Evolutionary conservation across 441 rosid species (phyloP), one percentile per base, ranked within the genome.

Genomic region (Brassica balearica): DNA sequence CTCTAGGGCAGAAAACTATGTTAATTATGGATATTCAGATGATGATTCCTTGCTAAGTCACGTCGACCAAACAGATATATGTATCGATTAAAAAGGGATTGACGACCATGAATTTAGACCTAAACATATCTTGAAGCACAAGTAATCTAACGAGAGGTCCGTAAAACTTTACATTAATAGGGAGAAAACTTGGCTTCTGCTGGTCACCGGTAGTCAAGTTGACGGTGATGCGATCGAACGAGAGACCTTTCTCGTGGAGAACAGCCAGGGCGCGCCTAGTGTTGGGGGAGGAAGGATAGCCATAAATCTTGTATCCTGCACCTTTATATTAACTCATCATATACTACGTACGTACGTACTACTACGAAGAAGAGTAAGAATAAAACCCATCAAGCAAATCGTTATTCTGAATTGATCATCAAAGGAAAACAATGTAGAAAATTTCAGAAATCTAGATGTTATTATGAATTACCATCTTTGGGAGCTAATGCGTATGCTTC

Each of bases 211-310:
- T 7, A 71, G 65, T 80, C 32, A 89, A 84, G 80, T 87, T 81
- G 67, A 92, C 85, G 0, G 82, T 84, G 70, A 88, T 78, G 15
- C 85, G 81, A 78, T 85, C 88, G 59, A 85, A 92, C 34, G 90
- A 91, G 3, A 88, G 81, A 2, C 43, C 77, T 58, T 86, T 88
- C 84, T 92, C 97, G 23, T 82, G 82, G 19, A 92, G 92, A 74
- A 88, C 88, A 2, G 84, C 71, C 68, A 89, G 32, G 15, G 83
- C 95, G 10, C 86, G 87, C 2, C 87, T 43, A 32, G 91, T 87
- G 88, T 84, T 77, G 1, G 89, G 34, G n/a, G 94, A 92, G 83
- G 76, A 69, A 29, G 87, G 82, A 11, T 79, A 48, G 69, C 92
- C 94, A 51, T 91, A 65, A 61, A 91, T 51, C 83, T 87, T 91